Base-by-base conservation (phyloP, 2,329 filamentous ascomycete genomes). In the Tricladium varicosporioides region DNA sequence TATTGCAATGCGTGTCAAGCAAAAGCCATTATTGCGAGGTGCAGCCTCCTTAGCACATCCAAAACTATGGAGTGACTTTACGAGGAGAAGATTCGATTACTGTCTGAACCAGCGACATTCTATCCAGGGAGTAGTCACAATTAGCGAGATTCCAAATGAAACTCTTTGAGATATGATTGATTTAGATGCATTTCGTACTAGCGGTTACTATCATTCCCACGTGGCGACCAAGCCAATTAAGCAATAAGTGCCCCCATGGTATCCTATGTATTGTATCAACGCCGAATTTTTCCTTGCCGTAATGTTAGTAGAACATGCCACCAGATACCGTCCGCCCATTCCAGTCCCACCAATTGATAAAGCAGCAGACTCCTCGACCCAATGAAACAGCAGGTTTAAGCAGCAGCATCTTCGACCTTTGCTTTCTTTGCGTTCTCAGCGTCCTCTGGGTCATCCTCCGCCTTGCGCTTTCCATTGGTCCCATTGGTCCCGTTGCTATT, bases 381-480 rank as follows among this genome's bases (percentile, higher is more conserved):
- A 31, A 27, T 9, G n/a, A 49, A 33, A 18, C 47, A 11, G 11
- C 47, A 11, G 11, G 11, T 40, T 40, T 46, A 46, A 5, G 55
- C 56, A 19, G 49, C 43, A 15, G n/a, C 48, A 36, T 57, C 57
- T 44, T 67, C 60, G 15, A 67, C 61, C 54, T 67, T 68, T 2
- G 63, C 61, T 58, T 71, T 72, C 59, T 72, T 72, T 9, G 57
- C 59, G n/a, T 56, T 57, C 16, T 67, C 67, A n/a, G 44, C 67
- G 45, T 63, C 67, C 32, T 63, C 61, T 11, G 44, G 57, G 19
- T 70, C 70, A 33, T 73, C 74, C 57, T 76, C 74, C 56, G 77
- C 86, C 71, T 86, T 84, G 70, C 84, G 72, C 67, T 84, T 81
- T 54, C 73, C 73, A 53, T 75, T 78, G 3, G 73, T 69, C 22